These are phyloP conservation scores for Tuber umbilicatum DNA, from an alignment of 495 filamentous ascomycete species.

Conservation along the genomic window DNA sequence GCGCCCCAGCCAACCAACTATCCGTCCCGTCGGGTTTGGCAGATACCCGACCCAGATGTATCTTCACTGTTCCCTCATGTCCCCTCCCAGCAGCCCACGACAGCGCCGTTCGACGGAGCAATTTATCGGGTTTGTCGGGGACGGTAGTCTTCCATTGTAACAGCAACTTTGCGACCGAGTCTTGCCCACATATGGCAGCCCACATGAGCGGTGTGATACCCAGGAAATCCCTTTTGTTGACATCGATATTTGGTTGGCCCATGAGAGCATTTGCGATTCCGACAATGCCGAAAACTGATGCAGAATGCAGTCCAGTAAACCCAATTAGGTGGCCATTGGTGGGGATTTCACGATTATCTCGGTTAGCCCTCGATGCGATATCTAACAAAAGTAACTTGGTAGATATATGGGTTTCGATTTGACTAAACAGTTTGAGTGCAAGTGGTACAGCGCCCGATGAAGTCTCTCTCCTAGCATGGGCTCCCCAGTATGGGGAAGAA, in stretches of 20 bases:
- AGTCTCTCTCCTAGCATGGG: neutral
- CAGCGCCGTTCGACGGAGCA: neutral
- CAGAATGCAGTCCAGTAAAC: neutral
- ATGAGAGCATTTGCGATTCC: neutral
- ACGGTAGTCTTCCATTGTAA: neutral
- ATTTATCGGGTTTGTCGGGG: neutral
- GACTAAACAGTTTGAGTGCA: neutral
- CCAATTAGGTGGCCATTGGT: neutral
- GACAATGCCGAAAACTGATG: neutral
- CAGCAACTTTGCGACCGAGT: neutral
- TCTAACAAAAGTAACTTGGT: neutral
- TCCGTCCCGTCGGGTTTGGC: neutral
- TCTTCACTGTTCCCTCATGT: neutral
- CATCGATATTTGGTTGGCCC: neutral
- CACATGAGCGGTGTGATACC: neutral
- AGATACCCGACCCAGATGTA: neutral
- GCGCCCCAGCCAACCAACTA: neutral
- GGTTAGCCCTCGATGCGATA: neutral
- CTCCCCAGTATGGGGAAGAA: neutral
- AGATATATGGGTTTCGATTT: neutral
- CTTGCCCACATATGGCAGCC: neutral
- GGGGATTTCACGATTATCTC: neutral
- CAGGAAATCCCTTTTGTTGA: neutral
- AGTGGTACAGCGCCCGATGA: neutral
- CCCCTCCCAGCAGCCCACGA: neutral